Evolutionary conservation across 768 basidiomycete genomes (phyloP).

Genomic region (Xerocomellus chrysenteron): DNA sequence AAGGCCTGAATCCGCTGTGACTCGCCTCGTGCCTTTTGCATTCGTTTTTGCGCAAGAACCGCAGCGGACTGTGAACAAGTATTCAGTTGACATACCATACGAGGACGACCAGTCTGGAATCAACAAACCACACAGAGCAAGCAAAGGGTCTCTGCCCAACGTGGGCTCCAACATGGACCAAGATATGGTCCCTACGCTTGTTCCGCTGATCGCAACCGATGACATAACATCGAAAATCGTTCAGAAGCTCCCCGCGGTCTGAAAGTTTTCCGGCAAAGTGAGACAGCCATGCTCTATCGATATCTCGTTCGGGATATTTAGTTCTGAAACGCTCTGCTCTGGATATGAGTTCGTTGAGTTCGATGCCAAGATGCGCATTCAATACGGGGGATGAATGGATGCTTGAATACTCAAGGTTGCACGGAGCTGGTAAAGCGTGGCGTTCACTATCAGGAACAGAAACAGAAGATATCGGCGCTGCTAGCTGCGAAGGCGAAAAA

Average conservation of each 20-base stretch:
- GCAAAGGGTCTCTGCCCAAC: constrained; percentile 66
- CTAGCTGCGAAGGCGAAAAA: background rate
- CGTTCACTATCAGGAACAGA: background rate
- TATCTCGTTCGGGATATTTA: constrained; percentile 54
- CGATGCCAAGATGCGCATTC: constrained; percentile 63
- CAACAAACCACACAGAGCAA: constrained; percentile 62
- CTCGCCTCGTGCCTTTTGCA: constrained; percentile 73
- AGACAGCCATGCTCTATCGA: constrained; percentile 64
- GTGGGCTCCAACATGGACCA: constrained; percentile 73
- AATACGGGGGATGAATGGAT: constrained; percentile 47
- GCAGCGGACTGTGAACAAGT: constrained; percentile 44
- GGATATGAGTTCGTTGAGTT: constrained; percentile 50
- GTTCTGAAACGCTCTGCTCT: constrained; percentile 55
- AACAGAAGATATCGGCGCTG: background rate
- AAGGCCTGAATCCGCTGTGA: constrained; percentile 60
- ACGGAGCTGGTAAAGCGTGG: background rate
- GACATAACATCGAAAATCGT: constrained; percentile 69
- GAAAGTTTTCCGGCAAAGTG: constrained; percentile 69
- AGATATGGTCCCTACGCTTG: constrained; percentile 71
- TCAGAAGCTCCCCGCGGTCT: constrained; percentile 51
- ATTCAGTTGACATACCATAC: constrained; percentile 12
- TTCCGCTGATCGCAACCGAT: constrained; percentile 64
- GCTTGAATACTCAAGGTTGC: background rate
- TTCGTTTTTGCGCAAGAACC: constrained; percentile 74
- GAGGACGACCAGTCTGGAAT: background rate